Base-by-base conservation (phyloP, 225 moss, liverwort and hornwort genomes). In the Climacium dendroides region DNA sequence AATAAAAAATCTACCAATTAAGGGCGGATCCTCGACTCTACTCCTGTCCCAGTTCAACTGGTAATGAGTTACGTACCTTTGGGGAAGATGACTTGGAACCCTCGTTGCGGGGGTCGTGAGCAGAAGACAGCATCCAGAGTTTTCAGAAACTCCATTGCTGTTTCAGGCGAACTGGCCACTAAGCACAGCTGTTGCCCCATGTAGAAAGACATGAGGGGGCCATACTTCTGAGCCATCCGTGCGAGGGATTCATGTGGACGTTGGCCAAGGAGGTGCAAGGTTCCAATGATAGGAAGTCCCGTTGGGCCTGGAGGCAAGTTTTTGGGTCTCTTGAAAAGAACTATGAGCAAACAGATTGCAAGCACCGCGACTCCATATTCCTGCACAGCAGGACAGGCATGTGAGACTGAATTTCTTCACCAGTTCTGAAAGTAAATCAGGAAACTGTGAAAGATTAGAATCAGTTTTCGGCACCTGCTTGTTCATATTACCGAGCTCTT, bases 81-180 rank as follows among this genome's bases (percentile, higher is more conserved):
- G 59, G 92, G 90, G 32, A 90, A 84, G 80, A 92, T 80, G 48
- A 92, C 81, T 81, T 92, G 19, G 35, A 81, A 92, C 50, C 23
- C 90, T 75, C 90, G 85, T 10, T 80, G 75, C 25, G 67, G 66
- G 35, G 89, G 91, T 58, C 90, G 82, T 14, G 89, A 85, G 59
- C 83, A 79, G 82, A 92, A 89, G 62, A 70, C 82, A n/a, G 75
- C 81, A 53, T 93, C 93, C 37, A 90, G 88, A 20, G 76, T 80
- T 91, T 91, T 90, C 50, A 93, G 92, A 60, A 94, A 89, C 80
- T 92, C 93, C 81, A 85, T 85, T 9, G 91, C 93, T 50, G 91
- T 84, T 23, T 89, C 91, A 45, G 91, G 19, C 17, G 87, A 88
- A 67, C 87, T 70, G 30, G 90, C 89, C 67, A 94, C 91, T 34